A percentile compares a stretch with the other conserved stretches of the same genome.
Conservation (phyloP, 192 early-diverging fungal species). For the Podochytrium sp. region DNA sequence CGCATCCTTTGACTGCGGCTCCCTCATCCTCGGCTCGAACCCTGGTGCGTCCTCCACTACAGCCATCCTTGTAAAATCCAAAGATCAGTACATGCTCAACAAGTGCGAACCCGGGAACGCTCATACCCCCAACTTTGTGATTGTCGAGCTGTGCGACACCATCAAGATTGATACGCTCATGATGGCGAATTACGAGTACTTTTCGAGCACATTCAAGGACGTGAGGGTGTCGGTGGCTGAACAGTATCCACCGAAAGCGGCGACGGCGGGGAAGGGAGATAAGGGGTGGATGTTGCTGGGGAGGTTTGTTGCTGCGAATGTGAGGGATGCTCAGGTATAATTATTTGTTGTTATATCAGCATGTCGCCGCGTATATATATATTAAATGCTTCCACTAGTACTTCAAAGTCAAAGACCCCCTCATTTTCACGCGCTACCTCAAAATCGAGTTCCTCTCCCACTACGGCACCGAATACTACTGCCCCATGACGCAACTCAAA, state of each 20-base stretch:
- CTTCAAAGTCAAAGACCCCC: slow-evolving; percentile 76
- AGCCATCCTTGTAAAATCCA: slow-evolving; percentile 84
- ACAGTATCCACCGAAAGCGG: slow-evolving; percentile 69
- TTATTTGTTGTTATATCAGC: neutral
- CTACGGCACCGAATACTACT: slow-evolving; percentile 92
- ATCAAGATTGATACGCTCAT: slow-evolving; percentile 89
- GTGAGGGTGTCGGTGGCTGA: slow-evolving; percentile 78
- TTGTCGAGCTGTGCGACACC: slow-evolving; percentile 93
- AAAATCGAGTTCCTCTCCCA: slow-evolving; percentile 86
- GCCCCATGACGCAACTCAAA: slow-evolving; percentile 84
- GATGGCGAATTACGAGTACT: slow-evolving; percentile 96
- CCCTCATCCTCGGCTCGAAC: slow-evolving; percentile 82
- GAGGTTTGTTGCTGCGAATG: slow-evolving; percentile 82
- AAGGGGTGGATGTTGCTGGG: slow-evolving; percentile 82
- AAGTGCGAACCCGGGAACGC: slow-evolving; percentile 55
- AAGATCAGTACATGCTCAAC: slow-evolving; percentile 97
- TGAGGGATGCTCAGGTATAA: slow-evolving; percentile 68
- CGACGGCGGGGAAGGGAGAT: slow-evolving; percentile 19
- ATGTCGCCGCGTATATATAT: too few relatives aligned
- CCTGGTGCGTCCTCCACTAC: slow-evolving; percentile 80
- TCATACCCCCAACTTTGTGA: slow-evolving; percentile 74
- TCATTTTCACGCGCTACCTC: slow-evolving; percentile 84
- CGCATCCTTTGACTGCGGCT: slow-evolving; percentile 93
- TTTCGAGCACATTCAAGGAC: slow-evolving; percentile 91
- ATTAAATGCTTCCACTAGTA: slow-evolving; percentile 58